Evolutionary conservation across 2,329 filamentous ascomycete species (phyloP).

Genomic region (Talaromyces sp.): DNA sequence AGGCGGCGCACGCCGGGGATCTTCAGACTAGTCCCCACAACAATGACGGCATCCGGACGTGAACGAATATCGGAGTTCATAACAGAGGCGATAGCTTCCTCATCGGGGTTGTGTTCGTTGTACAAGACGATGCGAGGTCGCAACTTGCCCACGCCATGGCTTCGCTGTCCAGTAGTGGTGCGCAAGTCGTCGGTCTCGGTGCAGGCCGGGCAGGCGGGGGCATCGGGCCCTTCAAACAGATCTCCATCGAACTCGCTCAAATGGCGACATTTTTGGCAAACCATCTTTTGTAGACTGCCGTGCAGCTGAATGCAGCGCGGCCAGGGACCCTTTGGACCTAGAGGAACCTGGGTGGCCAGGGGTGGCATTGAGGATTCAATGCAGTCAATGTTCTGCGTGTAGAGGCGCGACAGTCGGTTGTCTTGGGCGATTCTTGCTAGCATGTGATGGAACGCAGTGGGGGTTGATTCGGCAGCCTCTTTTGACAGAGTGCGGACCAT

Average conservation of each 20-base stretch:
- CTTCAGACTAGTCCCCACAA: conserved; percentile 92
- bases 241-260: conserved; percentile 70
- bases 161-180: conserved; percentile 75
- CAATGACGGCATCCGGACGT: conserved; percentile 84
- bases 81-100: conserved; percentile 90
- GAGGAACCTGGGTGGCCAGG: conserved; percentile 71
- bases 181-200: conserved; percentile 70
- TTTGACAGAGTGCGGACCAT: conserved; percentile 89
- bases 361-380: conserved; percentile 82
- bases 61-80: conserved; percentile 79
- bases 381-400: conserved; percentile 95
- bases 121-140: conserved; percentile 93
- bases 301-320: conserved; percentile 90
- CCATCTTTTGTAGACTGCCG: conserved; percentile 91
- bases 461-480: conserved; percentile 69
- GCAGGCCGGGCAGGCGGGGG: conserved; percentile 75
- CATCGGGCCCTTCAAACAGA: conserved; percentile 76
- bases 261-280: conserved; percentile 85
- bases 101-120: conserved; percentile 94
- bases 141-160: conserved; percentile 85
- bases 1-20: conserved; percentile 88
- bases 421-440: conserved; percentile 85
- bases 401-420: conserved; percentile 80
- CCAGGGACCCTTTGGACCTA: conserved; percentile 84
- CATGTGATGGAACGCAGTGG: conserved; percentile 89